Base-by-base conservation (phyloP, 176 grass and related monocot genomes). In the Echinochloa phyllopogon region DNA sequence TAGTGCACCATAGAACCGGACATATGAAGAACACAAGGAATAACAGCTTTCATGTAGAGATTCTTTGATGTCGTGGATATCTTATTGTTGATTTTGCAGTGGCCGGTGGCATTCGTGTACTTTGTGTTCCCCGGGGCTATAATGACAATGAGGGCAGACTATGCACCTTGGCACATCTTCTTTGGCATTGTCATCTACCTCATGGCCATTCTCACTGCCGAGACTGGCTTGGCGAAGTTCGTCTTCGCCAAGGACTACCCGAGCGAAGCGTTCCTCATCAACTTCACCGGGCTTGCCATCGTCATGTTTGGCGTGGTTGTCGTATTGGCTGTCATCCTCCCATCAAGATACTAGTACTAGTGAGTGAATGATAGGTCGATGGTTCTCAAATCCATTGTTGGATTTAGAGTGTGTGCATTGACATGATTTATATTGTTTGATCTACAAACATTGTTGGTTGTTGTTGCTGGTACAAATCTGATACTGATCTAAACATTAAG, bases 151-250 rank as follows among this genome's bases (percentile, higher is more conserved):
- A 92, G 90, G 74, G 90, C 86, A 0, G 76, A 92, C 65, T 92
- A 91, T 48, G 83, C 72, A 9, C 90, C 86, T 4, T 88, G 90
- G 90, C 90, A 92, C 72, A 82, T 88, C 57, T 92, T 92, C 72
- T 88, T 88, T 10, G 86, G 86, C 56, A 57, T 88, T 7, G 82
- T 78, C 78, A 82, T 92, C 77, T 92, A 88, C 77, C 90, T 92
- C 40, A 78, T 85, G 90, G 86, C 86, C 17, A 10, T 88, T 10
- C 88, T 83, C 83, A 69, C 82, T 0, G 78, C 82, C 5, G 90
- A 85, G 57, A 88, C 86, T 0, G 90, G 86, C 40, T 74, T 92
- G 0, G 67, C 74, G 4, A 74, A 40, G 23, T 83, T 86, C 14
- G 40, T 51, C 13, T 72, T 66, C 50, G 15, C 82, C 0, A 2